Percentiles rank a stretch among this genome's conserved stretches.
Conservation (phyloP, 331 rosid genomes). For the Rosa hybrid region DNA sequence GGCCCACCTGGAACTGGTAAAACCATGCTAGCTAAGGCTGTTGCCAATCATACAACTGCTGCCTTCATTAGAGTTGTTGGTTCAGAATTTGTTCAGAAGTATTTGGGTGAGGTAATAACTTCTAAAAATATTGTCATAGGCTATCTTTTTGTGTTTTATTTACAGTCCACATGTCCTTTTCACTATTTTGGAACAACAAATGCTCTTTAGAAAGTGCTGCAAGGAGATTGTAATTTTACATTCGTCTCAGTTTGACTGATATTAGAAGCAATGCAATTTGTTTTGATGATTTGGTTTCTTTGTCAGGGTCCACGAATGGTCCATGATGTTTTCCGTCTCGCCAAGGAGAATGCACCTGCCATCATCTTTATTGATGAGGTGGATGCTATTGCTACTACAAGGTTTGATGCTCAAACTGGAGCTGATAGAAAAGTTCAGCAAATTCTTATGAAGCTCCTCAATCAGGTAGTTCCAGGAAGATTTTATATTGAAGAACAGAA, state of each 20-base stretch:
- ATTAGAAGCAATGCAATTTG: background rate
- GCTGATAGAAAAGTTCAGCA: conserved; percentile 99
- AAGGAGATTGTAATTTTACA: background rate
- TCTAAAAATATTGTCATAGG: background rate
- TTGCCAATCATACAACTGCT: conserved; percentile 99
- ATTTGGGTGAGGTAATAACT: conserved; percentile 87
- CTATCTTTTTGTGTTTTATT: background rate
- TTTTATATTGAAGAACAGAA: conserved; percentile 5
- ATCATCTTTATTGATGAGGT: conserved; percentile 98
- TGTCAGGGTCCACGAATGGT: conserved; percentile 94
- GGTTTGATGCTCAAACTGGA: conserved; percentile 99
- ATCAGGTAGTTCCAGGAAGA: conserved; percentile 57
- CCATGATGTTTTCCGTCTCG: conserved; percentile 98
- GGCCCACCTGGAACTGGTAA: conserved; percentile 99
- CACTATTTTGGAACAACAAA: background rate
- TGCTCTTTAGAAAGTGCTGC: background rate
- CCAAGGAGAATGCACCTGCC: conserved; percentile 98
- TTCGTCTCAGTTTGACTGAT: background rate
- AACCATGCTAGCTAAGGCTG: conserved; percentile 99
- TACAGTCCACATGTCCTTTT: background rate
- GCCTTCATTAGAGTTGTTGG: conserved; percentile 99
- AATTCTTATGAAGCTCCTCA: conserved; percentile 95
- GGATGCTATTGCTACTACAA: conserved; percentile 97
- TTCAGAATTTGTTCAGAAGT: conserved; percentile 98
- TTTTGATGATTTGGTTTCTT: background rate